Conservation (phyloP, 2,329 filamentous ascomycete species). For the Fusarium marasasianum region DNA sequence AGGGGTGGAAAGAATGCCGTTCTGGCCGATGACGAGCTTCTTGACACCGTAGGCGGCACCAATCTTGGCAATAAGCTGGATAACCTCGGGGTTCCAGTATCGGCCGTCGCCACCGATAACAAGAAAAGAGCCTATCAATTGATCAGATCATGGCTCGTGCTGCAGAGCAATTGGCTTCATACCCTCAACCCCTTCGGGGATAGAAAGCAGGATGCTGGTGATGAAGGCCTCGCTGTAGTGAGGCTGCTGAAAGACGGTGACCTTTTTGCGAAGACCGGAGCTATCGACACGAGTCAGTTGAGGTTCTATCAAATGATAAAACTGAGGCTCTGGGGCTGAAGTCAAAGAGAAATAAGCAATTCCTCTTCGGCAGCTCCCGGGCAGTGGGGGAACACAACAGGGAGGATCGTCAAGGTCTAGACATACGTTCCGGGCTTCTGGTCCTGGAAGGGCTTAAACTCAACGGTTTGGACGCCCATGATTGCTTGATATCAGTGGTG, state of each 20-base stretch:
- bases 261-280: slow-evolving; percentile 98
- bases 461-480: slow-evolving; percentile 81
- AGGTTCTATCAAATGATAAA: not conserved
- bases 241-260: slow-evolving; percentile 93
- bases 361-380: slow-evolving; percentile 1
- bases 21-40: slow-evolving; percentile 96
- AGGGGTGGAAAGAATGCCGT: slow-evolving; percentile 96
- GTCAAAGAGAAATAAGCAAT: not conserved
- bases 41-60: slow-evolving; percentile 96
- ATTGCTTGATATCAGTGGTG: slow-evolving; percentile 37
- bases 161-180: slow-evolving; percentile 31
- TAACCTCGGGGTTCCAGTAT: slow-evolving; percentile 96
- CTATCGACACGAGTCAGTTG: slow-evolving; percentile 57
- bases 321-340: not conserved
- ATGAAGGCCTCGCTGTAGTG: slow-evolving; percentile 98
- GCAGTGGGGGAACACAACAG: slow-evolving; percentile 17
- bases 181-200: slow-evolving; percentile 91
- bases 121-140: slow-evolving; percentile 72
- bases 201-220: slow-evolving; percentile 91
- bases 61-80: slow-evolving; percentile 97
- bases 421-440: slow-evolving; percentile 99
- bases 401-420: slow-evolving; percentile 17
- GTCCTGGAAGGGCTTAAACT: slow-evolving; percentile 87
- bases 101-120: slow-evolving; percentile 98
- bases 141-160: slow-evolving; percentile 28